A percentile compares a stretch with the other conserved stretches of the same genome.
Evolutionary conservation across 2,329 filamentous ascomycete species (phyloP).

Genomic region (Aspergillus tanneri): DNA sequence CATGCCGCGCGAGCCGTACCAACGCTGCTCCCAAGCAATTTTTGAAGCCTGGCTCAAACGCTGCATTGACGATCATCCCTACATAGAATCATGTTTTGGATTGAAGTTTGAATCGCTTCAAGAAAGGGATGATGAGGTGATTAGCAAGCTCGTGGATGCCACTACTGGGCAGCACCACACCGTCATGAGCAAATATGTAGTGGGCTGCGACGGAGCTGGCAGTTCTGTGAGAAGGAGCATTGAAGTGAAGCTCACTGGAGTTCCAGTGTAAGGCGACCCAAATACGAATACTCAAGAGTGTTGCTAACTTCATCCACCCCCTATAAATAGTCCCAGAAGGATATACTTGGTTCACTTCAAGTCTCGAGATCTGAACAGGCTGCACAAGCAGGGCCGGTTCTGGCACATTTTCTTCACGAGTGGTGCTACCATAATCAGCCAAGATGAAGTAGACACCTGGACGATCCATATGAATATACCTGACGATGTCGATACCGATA

Average conservation of each 20-base stretch:
- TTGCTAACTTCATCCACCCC: background rate
- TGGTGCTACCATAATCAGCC: slow-evolving; percentile 29
- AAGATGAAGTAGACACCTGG: slow-evolving; percentile 36
- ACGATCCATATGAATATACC: slow-evolving; percentile 30
- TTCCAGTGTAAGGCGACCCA: slow-evolving; percentile 8
- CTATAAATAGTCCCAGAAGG: slow-evolving; percentile 14
- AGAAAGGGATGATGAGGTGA: slow-evolving; percentile 21
- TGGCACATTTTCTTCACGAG: slow-evolving; percentile 34
- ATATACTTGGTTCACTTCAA: slow-evolving; percentile 35
- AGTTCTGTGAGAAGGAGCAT: slow-evolving; percentile 8
- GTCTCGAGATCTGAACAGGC: slow-evolving; percentile 27
- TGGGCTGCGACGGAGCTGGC: slow-evolving; percentile 10
- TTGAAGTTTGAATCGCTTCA: slow-evolving; percentile 24
- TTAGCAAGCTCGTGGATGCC: slow-evolving; percentile 10
- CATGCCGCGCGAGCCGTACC: slow-evolving; percentile 30
- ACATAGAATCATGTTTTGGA: slow-evolving; percentile 30
- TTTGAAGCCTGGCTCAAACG: slow-evolving; percentile 37
- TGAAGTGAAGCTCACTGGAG: slow-evolving; percentile 7
- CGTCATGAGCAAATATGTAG: background rate
- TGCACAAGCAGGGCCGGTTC: slow-evolving; percentile 28
- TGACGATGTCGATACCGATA: slow-evolving; percentile 14
- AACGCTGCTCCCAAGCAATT: slow-evolving; percentile 33
- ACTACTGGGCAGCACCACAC: slow-evolving; percentile 1
- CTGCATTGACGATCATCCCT: slow-evolving; percentile 20
- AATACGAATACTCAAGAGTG: background rate